Evolutionary conservation across 345 rosid species (phyloP), one percentile per base, ranked within the genome.

Genomic region (Viola odorata): DNA sequence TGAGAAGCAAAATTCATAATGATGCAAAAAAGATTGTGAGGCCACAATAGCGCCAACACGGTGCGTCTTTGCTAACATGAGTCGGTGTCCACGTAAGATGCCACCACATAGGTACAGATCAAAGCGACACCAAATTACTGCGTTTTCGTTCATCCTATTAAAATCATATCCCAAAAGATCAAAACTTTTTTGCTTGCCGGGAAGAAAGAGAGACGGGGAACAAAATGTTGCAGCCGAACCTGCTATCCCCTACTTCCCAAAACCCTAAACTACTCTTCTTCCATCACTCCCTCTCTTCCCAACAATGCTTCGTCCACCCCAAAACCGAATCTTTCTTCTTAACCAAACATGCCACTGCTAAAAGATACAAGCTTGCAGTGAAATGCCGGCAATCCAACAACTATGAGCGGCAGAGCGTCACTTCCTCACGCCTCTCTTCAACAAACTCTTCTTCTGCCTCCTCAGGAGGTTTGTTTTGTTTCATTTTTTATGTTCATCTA

Each of bases 301-400:
- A 68, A 69, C 6, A 38, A 9, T 12, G 55, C 32, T 3, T 32
- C 38, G 3, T 23, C 32, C 1, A 2, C 32, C 32, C 32, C 32
- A 23, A 23, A 23, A 23, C 32, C 32, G 32, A 23, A 23, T 23
- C 32, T 23, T 23, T 23, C 32, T 23, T 23, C 32, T 23, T 23
- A 23, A 23, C 32, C 32, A 23, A 23, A 23, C 32, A 23, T 23
- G 32, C 32, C 39, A 63, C 52, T 40, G 9, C 1, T 17, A 72
- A 55, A 12, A 41, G 62, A 42, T 65, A 49, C 14, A 47, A 69
- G 39, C 69, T 81, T 60, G 63, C 80, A 9, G 69, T 87, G 15
- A 78, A 78, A 66, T 81, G 85, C 76, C 82, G 88, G 8, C 91
- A 84, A 55, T 68, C 81, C 15, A 85, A 88, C 69, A 83, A 79